Evolutionary conservation across 192 early-diverging fungal species (phyloP).

Genomic region (Gryganskiella cystojenkinii): DNA sequence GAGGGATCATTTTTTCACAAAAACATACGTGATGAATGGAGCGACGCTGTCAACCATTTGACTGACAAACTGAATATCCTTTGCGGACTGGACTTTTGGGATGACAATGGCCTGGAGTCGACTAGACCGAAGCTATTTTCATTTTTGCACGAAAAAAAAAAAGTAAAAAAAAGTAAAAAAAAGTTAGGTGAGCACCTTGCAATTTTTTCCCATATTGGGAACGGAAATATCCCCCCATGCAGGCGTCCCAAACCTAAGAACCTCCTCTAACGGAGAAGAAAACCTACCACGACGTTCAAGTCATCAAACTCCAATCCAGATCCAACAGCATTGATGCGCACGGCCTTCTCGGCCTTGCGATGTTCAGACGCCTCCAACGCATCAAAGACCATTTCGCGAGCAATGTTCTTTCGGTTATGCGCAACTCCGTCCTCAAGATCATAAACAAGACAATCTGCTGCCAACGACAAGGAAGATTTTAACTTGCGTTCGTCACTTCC

Average conservation of each 20-base stretch:
- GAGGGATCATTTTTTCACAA: too few species aligned
- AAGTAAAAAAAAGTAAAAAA: not conserved
- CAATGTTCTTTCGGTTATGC: slow-evolving; percentile 81
- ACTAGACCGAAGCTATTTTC: slow-evolving; percentile 67
- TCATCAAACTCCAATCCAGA: slow-evolving; percentile 84
- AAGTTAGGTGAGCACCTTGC: too few species aligned
- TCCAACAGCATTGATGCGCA: slow-evolving; percentile 90
- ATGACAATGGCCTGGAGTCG: slow-evolving; percentile 81
- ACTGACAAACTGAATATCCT: slow-evolving; percentile 81
- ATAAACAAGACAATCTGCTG: slow-evolving; percentile 88
- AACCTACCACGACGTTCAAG: slow-evolving; percentile 76
- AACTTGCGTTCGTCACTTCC: slow-evolving; percentile 93
- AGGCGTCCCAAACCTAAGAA: not conserved
- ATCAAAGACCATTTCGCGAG: slow-evolving; percentile 76
- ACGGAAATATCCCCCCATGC: not conserved
- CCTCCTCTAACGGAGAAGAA: too few species aligned
- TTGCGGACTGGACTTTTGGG: slow-evolving; percentile 86
- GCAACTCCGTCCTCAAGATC: slow-evolving; percentile 96
- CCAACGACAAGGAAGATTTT: slow-evolving; percentile 72
- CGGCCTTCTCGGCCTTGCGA: slow-evolving; percentile 82
- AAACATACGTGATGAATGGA: slow-evolving; percentile 67
- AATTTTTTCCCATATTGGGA: not conserved
- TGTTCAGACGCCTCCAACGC: slow-evolving; percentile 75
- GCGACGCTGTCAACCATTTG: slow-evolving; percentile 79
- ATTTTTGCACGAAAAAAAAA: not conserved